Percentiles rank a stretch among this genome's conserved stretches.
Conservation (phyloP, 1,284 basidiomycete species). For the Kwoniella shivajii region DNA sequence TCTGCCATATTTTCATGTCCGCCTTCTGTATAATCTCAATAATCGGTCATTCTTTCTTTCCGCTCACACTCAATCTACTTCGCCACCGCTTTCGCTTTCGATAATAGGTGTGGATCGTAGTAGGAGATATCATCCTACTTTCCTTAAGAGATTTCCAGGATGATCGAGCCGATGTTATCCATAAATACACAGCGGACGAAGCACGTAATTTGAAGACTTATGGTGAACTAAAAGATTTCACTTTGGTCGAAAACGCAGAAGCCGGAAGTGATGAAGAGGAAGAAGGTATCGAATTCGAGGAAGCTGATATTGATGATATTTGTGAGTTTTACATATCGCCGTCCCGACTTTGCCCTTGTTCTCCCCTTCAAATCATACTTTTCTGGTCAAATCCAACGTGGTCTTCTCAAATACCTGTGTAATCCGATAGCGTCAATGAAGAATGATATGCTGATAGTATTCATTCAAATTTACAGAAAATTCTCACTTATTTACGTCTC, state of each 20-base stretch:
- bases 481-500: no score
- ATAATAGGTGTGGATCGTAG: conserved; percentile 97
- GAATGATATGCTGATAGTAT: no score
- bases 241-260: conserved; percentile 93
- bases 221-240: conserved; percentile 95
- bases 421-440: no score
- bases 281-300: conserved; percentile 83
- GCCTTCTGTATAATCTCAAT: neutral
- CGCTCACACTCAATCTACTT: no score
- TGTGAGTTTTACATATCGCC: conserved; percentile 26
- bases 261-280: conserved; percentile 67
- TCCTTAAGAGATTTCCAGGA: conserved; percentile 99
- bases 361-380: no score
- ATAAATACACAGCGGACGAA: conserved; percentile 97
- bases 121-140: conserved; percentile 94
- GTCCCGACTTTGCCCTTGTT: neutral
- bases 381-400: no score
- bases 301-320: conserved; percentile 63
- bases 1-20: neutral
- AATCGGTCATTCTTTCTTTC: neutral
- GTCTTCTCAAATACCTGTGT: no score
- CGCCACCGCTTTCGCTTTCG: neutral
- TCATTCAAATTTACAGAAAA: no score
- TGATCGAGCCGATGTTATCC: conserved; percentile 98
- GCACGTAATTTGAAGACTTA: conserved; percentile 82